phyloP scores from a whole-genome alignment of 2,329 filamentous ascomycete genomes.

The Immersiporthe knoxdaviesiana region DNA sequence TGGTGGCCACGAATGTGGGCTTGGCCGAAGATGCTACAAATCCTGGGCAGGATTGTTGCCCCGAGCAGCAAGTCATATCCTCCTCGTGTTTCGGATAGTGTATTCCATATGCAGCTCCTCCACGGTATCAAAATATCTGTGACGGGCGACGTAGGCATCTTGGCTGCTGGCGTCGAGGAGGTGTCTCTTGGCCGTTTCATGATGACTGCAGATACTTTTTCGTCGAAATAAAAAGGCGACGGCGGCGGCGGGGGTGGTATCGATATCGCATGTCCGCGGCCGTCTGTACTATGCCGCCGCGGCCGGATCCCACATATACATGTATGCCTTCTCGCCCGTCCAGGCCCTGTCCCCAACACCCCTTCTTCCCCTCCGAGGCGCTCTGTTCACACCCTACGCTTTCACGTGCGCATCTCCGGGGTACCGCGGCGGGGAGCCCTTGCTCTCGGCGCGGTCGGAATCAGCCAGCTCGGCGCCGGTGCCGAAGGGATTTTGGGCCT shows the following conservation, averaged over 20 bases:
- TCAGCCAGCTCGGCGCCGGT: slow-evolving; percentile 23
- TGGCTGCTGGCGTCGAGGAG: neutral
- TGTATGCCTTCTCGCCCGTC: neutral
- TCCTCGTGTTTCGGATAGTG: neutral
- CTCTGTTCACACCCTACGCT: slow-evolving; percentile 21
- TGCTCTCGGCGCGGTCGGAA: slow-evolving; percentile 12
- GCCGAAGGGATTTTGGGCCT: slow-evolving; percentile 26
- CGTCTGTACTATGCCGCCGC: neutral
- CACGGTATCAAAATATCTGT: neutral
- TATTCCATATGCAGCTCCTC: neutral
- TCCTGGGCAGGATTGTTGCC: neutral
- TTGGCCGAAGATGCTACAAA: neutral
- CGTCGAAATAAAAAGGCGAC: slow-evolving; percentile 6
- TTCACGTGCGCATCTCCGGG: slow-evolving; percentile 24
- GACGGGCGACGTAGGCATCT: neutral
- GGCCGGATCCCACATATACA: neutral
- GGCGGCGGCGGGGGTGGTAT: neutral
- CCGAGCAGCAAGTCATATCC: neutral
- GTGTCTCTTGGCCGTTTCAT: neutral
- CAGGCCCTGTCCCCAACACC: neutral
- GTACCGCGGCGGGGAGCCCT: slow-evolving; percentile 23
- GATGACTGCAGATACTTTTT: neutral
- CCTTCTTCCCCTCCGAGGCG: neutral
- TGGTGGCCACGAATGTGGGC: slow-evolving; percentile 3
- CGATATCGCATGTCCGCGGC: neutral